Evolutionary conservation across 306 rosid genomes (phyloP), one percentile per base, ranked within the genome.

Genomic region (Malus orientalis): DNA sequence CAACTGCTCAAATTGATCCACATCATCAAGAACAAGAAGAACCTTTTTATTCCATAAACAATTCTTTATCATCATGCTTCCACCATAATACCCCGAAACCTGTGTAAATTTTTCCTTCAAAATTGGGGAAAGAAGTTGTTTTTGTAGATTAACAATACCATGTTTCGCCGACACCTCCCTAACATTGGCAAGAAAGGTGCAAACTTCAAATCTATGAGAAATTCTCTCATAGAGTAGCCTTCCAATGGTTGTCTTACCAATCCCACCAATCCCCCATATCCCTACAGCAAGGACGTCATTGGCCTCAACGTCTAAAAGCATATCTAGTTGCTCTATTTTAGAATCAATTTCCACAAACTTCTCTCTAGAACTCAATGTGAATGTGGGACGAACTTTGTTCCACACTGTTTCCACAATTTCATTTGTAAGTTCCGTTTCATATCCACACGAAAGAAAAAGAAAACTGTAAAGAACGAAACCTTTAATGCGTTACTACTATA

Each of bases 1-100:
- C 11, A 84, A 20, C 42, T 87, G 88, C 13, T 57, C 19, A 67
- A 29, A 13, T 1, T 82, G 73, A 78, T 67, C 84, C 23, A 82
- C 85, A 78, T 84, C 69, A 70, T 85, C 74, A 29, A 70, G 44
- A 0, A 70, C 1, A 6, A 70, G 11, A 53, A 70, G 61, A 53
- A 70, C 87, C 11, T 11, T 53, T 51, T 51, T 69, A 25, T 69
- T 38, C 54, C 78, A 75, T 76, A 69, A 45, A 78, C 69, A 73
- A 68, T 76, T 40, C 45, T 9, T 40, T 40, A 9, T 40, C 45
- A 40, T 36, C 40, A 36, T 36, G 40, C 40, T 36, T 3, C 40
- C 40, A 36, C 40, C 40, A 36, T 36, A 36, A 5, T 36, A 36
- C 38, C 38, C 38, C n/a, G 36, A 69, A 44, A 23, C 38, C 23